Evolutionary conservation across 2,329 filamentous ascomycete genomes (phyloP).

Genomic region (Cladosporium sp.): DNA sequence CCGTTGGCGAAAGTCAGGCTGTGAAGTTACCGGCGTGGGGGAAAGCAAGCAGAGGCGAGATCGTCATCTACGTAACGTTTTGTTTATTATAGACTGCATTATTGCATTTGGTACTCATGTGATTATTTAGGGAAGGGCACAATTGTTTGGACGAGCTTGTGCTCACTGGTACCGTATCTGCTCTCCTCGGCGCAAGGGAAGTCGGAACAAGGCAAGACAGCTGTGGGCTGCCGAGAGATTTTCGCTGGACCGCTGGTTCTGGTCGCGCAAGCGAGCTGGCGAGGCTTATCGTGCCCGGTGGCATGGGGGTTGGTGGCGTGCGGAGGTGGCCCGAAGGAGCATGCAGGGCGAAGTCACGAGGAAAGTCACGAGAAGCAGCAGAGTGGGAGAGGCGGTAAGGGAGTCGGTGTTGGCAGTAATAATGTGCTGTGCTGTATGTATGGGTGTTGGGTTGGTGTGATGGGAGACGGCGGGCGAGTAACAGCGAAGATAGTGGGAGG

Average conservation of each 20-base stretch:
- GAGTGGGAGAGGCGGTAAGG: not conserved
- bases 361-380: not conserved
- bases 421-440: no score
- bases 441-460: no score
- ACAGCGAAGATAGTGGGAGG: no score
- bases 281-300: not conserved
- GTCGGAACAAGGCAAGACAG: not conserved
- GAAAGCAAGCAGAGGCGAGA: not conserved
- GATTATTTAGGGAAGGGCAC: no score
- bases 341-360: slow-evolving; percentile 1
- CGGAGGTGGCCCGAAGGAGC: slow-evolving; percentile 1
- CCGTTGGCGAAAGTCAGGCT: not conserved
- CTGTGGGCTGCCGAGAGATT: not conserved
- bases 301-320: slow-evolving; percentile 1
- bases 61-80: no score
- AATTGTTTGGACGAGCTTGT: no score
- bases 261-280: slow-evolving; percentile 4
- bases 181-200: not conserved
- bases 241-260: not conserved
- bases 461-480: no score
- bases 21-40: not conserved
- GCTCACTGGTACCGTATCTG: no score
- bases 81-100: no score
- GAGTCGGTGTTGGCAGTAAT: not conserved
- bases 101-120: no score